These are phyloP conservation scores for Cerioporus squamosus DNA, from an alignment of 1,284 basidiomycete species.

Conservation along the genomic window DNA sequence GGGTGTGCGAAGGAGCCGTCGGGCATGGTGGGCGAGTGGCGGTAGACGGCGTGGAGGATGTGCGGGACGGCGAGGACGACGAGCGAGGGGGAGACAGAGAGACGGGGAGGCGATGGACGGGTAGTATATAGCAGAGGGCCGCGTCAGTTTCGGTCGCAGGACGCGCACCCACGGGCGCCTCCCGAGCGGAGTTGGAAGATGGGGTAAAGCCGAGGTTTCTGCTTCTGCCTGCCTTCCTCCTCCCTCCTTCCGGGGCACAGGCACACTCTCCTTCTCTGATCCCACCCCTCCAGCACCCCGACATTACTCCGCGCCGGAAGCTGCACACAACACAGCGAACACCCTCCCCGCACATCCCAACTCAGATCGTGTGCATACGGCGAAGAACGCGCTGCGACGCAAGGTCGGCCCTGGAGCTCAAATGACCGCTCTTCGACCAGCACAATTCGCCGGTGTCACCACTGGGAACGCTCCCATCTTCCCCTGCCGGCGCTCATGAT, in stretches of 20 bases:
- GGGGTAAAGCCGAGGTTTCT: conserved; percentile 33
- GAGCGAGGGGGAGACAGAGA: conserved; percentile 10
- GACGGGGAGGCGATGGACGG: conserved; percentile 10
- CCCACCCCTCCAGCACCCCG: conserved; percentile 10
- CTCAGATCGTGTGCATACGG: background rate
- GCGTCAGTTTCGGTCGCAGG: conserved; percentile 31
- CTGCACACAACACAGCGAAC: background rate
- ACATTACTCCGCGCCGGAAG: conserved; percentile 14
- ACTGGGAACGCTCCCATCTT: conserved; percentile 23
- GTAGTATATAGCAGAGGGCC: conserved; percentile 33
- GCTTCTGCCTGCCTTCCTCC: conserved; percentile 23
- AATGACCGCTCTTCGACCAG: conserved; percentile 11
- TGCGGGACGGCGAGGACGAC: conserved; percentile 14
- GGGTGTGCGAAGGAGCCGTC: conserved; percentile 45
- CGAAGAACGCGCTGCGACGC: conserved; percentile 6
- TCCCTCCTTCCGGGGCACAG: conserved; percentile 13
- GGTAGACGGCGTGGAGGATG: conserved; percentile 8
- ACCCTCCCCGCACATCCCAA: background rate
- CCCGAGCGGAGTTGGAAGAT: conserved; percentile 30
- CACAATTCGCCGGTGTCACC: conserved; percentile 20
- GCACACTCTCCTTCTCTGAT: conserved; percentile 8
- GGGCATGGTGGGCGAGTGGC: conserved; percentile 37
- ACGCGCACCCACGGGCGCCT: conserved; percentile 24
- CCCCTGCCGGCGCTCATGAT: conserved; percentile 18
- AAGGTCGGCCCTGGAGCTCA: conserved; percentile 14